phyloP scores from a whole-genome alignment of 2,329 filamentous ascomycete species.

The Colletotrichum magnum region DNA sequence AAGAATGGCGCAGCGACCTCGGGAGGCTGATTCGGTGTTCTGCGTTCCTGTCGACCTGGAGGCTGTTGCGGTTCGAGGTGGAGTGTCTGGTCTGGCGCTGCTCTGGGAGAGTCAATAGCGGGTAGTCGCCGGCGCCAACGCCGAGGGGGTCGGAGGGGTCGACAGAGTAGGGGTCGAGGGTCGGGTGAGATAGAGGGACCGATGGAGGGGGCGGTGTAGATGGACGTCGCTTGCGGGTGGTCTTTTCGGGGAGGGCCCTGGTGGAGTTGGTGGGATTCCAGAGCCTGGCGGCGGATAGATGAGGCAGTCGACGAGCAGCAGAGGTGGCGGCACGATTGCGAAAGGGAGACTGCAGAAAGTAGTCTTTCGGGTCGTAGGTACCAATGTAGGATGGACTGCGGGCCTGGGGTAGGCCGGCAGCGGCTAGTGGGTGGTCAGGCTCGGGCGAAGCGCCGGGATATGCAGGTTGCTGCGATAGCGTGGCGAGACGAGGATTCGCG shows the following conservation, averaged over 20 bases:
- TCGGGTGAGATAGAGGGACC: conserved; percentile 63
- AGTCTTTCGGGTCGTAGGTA: conserved; percentile 41
- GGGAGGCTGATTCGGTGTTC: conserved; percentile 68
- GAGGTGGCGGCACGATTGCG: conserved; percentile 55
- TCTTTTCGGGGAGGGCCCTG: conserved; percentile 55
- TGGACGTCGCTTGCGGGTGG: conserved; percentile 60
- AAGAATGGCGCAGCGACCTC: conserved; percentile 66
- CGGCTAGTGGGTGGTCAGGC: conserved; percentile 35
- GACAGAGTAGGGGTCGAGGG: conserved; percentile 53
- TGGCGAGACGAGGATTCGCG: conserved; percentile 47
- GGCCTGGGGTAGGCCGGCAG: conserved; percentile 36
- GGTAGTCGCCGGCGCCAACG: conserved; percentile 62
- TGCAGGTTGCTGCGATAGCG: conserved; percentile 50
- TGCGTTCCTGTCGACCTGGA: conserved; percentile 65
- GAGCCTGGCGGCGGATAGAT: conserved; percentile 64
- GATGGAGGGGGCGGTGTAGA: conserved; percentile 69
- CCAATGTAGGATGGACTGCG: conserved; percentile 39
- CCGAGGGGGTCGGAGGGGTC: conserved; percentile 54
- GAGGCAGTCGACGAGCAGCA: conserved; percentile 52
- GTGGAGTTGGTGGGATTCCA: conserved; percentile 75
- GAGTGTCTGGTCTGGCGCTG: conserved; percentile 62
- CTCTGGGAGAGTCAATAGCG: conserved; percentile 66
- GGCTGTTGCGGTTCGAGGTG: conserved; percentile 60
- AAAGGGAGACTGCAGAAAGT: conserved; percentile 57
- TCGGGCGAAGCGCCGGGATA: conserved; percentile 46